Evolutionary conservation across 2,329 filamentous ascomycete species (phyloP), one percentile per base, ranked within the genome.

Genomic region (Venturia pyrina): DNA sequence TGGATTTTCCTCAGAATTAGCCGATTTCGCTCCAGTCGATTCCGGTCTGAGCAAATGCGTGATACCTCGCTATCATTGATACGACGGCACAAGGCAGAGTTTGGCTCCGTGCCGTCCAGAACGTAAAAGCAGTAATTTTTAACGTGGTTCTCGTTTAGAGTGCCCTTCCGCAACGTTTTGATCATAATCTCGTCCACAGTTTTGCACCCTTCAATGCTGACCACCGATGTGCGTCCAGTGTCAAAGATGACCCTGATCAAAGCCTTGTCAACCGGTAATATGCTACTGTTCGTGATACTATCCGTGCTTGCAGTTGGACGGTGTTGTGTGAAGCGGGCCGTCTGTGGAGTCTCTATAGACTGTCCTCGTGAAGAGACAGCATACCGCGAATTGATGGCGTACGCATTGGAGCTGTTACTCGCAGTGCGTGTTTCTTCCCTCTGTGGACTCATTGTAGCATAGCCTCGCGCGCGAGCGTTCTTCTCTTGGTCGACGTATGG

Each of bases 71-170:
- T 88, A 72, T 99, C 95, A 43, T 88, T 88, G 48, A 98, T 82
- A 62, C 90, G 87, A 67, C 92, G 87, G 75, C 91, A 96, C 73
- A 92, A 87, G 62, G 83, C 85, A 40, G 91, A 89, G 70, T 95
- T 89, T 1, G 93, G 88, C 61, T 97, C 91, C 48, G 91, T 81
- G 63, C 93, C 93, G 70, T 91, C 88, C 67, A 98, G 82, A 0
- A 96, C 89, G 81, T 95, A 98, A 79, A 99, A 98, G 79, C 93
- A 97, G 78, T 96, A 98, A 73, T 96, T 96, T 72, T 92, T 87
- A 74, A 95, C 90, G 72, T 97, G 92, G 68, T 93, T 90, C 73
- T 96, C 92, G 28, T 92, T 90, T 40, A 96, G 83, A 50, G 88
- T 87, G 69, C 96, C 90, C 75, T 98, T 98, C 70, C 89, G 87